Base-by-base conservation (phyloP, 306 rosid genomes). In the Herpetospermum pedunculosum region DNA sequence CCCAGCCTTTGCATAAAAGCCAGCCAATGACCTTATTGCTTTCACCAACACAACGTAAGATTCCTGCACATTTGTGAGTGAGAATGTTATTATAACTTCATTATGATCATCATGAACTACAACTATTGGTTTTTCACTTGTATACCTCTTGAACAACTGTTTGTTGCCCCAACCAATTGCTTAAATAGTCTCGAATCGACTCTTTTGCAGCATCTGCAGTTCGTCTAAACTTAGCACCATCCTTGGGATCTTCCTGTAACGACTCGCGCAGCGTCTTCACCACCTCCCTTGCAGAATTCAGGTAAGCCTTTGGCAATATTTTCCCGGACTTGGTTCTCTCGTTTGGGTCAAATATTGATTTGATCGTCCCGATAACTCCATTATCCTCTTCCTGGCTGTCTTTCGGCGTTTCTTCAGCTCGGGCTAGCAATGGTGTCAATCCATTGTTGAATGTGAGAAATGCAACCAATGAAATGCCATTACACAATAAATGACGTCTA, bases 131-230 rank as follows among this genome's bases (percentile, higher is more conserved):
- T 47, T 43, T 43, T 7, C 32, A 25, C 38, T 68, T 7, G 53
- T 50, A 8, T 68, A 91, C 96, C 87, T 94, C 95, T 84, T 83
- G 83, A 70, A 55, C 81, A 75, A 91, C 82, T 25, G 70, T 73
- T 57, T 83, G 84, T 13, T 91, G 80, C 34, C 99, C 99, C 80
- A 84, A 80, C 99, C 99, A 94, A 62, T 70, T 88, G 84, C 92
- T 77, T 78, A 94, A 75, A 78, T 85, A 91, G 75, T 91, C 95
- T 18, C 95, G 87, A 70, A 94, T 94, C 0, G 97, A 86, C 68
- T 91, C 96, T 88, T 88, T 94, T 29, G 97, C 95, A 26, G 91
- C 88, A 67, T 94, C 97, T n/a, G 99, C 99, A n/a, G 88, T 89
- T 8, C 99, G 58, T 79, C 97, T 83, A 32, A 94, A 94, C 60